phyloP scores from a whole-genome alignment of 139 green algal species.

The Mesotaenium endlicherianum region DNA sequence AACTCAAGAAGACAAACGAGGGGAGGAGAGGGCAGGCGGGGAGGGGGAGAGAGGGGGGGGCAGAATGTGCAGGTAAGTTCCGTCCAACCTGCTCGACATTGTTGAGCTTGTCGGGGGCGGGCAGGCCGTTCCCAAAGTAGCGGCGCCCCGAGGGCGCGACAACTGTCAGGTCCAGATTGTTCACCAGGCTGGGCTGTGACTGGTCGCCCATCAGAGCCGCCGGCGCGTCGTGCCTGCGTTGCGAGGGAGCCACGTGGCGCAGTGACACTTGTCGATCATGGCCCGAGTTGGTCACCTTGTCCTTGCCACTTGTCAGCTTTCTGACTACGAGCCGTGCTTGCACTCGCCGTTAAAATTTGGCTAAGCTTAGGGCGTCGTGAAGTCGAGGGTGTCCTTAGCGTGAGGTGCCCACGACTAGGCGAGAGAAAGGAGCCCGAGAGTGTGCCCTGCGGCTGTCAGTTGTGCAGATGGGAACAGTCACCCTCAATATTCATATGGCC shows the following conservation, averaged over 20 bases:
- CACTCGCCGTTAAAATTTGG: background rate
- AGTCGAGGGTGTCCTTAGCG: background rate
- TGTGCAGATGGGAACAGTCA: too few species aligned
- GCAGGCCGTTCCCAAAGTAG: conserved; percentile 13
- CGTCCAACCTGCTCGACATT: conserved; percentile 42
- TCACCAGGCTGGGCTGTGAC: background rate
- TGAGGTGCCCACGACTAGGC: background rate
- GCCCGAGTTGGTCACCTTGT: background rate
- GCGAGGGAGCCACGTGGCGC: background rate
- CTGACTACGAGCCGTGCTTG: background rate
- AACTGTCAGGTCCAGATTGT: conserved; percentile 40
- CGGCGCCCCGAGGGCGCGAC: conserved; percentile 1
- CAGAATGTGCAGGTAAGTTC: too few species aligned
- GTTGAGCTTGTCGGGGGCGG: conserved; percentile 25
- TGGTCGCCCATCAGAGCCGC: background rate
- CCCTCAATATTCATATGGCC: too few species aligned
- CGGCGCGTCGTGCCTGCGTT: background rate
- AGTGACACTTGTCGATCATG: background rate
- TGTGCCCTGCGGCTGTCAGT: too few species aligned
- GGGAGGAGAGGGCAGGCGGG: too few species aligned
- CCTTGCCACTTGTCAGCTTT: background rate
- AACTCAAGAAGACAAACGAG: too few species aligned
- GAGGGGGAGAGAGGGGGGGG: too few species aligned
- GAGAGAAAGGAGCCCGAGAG: too few species aligned
- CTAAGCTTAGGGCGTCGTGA: background rate